phyloP scores from a whole-genome alignment of 306 rosid genomes.

The Arachis hypogaea region DNA sequence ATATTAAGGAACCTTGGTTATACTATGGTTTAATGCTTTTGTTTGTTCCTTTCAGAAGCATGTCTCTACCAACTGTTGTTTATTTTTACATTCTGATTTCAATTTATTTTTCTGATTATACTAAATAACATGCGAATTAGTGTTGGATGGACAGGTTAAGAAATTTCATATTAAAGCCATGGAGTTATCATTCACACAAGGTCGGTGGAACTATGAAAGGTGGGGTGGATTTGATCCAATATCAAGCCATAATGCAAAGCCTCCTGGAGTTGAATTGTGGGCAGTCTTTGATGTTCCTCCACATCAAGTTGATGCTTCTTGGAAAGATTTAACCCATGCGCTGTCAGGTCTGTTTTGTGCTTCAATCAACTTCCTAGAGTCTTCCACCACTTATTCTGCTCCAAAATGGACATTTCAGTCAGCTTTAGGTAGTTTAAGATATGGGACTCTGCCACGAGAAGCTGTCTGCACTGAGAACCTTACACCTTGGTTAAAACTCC shows the following conservation, averaged over 20 bases:
- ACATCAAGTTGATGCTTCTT: slow-evolving; percentile 69
- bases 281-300: slow-evolving; percentile 83
- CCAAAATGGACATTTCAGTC: slow-evolving; percentile 73
- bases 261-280: slow-evolving; percentile 98
- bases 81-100: background rate
- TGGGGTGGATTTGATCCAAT: slow-evolving; percentile 98
- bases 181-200: slow-evolving; percentile 98
- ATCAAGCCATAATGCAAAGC: slow-evolving; percentile 85
- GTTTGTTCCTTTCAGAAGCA: background rate
- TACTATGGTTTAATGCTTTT: slow-evolving; percentile 8
- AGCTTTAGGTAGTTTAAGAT: slow-evolving; percentile 69
- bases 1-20: slow-evolving; percentile 5
- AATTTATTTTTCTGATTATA: background rate
- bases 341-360: slow-evolving; percentile 95
- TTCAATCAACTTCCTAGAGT: slow-evolving; percentile 94
- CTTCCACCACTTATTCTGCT: slow-evolving; percentile 75
- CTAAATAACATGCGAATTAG: slow-evolving; percentile 41
- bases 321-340: slow-evolving; percentile 94
- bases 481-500: slow-evolving; percentile 97
- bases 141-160: slow-evolving; percentile 72
- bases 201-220: slow-evolving; percentile 89
- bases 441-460: slow-evolving; percentile 93
- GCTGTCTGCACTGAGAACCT: slow-evolving; percentile 98
- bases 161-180: slow-evolving; percentile 75
- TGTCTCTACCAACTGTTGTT: background rate